Evolutionary conservation across 2,329 filamentous ascomycete species (phyloP).

Genomic region (Fonsecaea multimorphosa): DNA sequence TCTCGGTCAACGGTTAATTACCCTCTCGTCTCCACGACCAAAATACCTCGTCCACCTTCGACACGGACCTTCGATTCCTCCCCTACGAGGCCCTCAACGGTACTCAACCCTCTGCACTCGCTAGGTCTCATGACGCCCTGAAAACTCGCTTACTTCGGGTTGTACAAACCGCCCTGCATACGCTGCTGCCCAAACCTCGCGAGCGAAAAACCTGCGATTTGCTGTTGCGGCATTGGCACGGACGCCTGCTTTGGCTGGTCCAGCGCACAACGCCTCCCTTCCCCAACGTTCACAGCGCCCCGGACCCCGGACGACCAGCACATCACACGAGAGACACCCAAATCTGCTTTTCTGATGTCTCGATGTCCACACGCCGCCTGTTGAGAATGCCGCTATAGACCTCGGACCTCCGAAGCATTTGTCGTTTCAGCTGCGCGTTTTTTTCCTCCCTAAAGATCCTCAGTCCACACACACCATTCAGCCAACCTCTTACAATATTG

Average conservation of each 20-base stretch:
- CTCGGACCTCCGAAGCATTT: conserved; percentile 5
- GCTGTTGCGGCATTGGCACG: neutral
- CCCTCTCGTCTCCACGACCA: conserved; percentile 7
- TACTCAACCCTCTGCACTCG: conserved; percentile 12
- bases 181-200: conserved; percentile 8
- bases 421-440: conserved; percentile 12
- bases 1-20: conserved; percentile 10
- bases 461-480: conserved; percentile 14
- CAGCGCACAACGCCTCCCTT: conserved; percentile 12
- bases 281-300: neutral
- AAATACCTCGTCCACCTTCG: conserved; percentile 5
- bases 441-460: conserved; percentile 8
- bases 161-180: conserved; percentile 9
- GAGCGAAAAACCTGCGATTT: neutral
- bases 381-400: conserved; percentile 26
- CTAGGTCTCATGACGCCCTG: conserved; percentile 14
- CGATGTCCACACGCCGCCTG: neutral
- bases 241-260: conserved; percentile 14
- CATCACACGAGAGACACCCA: neutral
- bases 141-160: conserved; percentile 9
- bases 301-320: neutral
- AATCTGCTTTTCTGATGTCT: conserved; percentile 11
- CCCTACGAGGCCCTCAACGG: conserved; percentile 1
- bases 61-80: conserved; percentile 16
- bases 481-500: neutral